Percentiles rank a stretch among this genome's conserved stretches.
Evolutionary conservation across 2,329 filamentous ascomycete species (phyloP).

Genomic region (Xylaria sp.): DNA sequence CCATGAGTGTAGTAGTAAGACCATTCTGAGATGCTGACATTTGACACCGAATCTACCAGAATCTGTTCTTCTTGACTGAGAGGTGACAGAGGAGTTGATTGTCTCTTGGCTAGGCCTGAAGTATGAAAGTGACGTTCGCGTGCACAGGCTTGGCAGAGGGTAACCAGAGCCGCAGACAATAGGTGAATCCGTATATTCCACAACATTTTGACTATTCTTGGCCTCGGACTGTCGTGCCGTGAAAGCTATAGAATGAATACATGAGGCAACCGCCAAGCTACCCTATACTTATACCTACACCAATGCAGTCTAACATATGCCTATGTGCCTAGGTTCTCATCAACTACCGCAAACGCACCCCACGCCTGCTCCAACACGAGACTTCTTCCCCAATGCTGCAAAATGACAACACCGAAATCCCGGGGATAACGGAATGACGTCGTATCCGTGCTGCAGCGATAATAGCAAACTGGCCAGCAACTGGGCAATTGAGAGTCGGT

Average conservation of each 20-base stretch:
- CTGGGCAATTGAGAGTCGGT: slow-evolving; percentile 7
- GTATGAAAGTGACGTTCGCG: slow-evolving; percentile 37
- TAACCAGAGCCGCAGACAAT: slow-evolving; percentile 27
- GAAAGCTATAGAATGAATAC: neutral
- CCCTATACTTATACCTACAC: slow-evolving; percentile 13
- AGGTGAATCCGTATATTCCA: slow-evolving; percentile 18
- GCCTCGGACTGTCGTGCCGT: neutral
- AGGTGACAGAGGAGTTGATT: slow-evolving; percentile 38
- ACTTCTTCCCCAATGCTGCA: slow-evolving; percentile 11
- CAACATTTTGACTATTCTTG: slow-evolving; percentile 19
- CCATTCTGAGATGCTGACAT: slow-evolving; percentile 47
- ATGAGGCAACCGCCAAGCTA: neutral
- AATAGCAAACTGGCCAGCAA: neutral
- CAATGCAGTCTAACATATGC: neutral
- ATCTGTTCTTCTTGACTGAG: slow-evolving; percentile 44
- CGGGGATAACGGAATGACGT: slow-evolving; percentile 12
- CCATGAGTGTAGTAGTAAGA: slow-evolving; percentile 51
- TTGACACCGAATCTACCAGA: slow-evolving; percentile 46
- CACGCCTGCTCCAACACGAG: slow-evolving; percentile 6
- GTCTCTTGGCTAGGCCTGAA: slow-evolving; percentile 34
- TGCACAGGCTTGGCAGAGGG: slow-evolving; percentile 39
- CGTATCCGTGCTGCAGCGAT: slow-evolving; percentile 11
- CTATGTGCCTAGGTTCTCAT: neutral
- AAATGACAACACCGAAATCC: slow-evolving; percentile 21
- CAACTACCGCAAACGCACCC: slow-evolving; percentile 4